Conservation (phyloP, 2,329 filamentous ascomycete species). For the Lachnellula arida region DNA sequence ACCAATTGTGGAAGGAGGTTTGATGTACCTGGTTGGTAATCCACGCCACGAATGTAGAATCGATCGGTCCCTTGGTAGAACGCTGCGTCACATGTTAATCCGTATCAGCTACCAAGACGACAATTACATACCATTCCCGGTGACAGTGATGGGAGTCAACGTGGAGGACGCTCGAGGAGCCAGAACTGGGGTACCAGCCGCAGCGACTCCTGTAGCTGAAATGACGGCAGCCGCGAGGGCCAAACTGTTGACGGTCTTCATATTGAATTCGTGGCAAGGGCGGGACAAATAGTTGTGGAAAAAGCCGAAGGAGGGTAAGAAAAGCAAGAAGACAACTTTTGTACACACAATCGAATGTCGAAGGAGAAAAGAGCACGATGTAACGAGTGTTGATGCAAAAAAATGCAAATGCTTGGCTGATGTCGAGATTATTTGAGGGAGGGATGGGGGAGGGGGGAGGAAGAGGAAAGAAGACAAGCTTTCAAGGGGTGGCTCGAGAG, state of each 20-base stretch:
- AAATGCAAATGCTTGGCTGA: too few species aligned
- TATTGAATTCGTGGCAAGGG: not conserved
- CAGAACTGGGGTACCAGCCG: constrained; percentile 17
- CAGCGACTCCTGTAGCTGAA: constrained; percentile 6
- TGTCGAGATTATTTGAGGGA: too few species aligned
- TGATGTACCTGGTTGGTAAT: constrained; percentile 53
- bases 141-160: constrained; percentile 22
- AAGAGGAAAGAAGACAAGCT: too few species aligned
- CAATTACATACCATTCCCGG: constrained; percentile 24
- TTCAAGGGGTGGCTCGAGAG: too few species aligned
- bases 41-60: constrained; percentile 58
- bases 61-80: constrained; percentile 30
- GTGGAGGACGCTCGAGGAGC: constrained; percentile 20
- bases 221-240: constrained; percentile 2
- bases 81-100: constrained; percentile 15
- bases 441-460: too few species aligned
- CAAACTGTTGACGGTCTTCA: constrained; percentile 5
- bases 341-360: too few species aligned
- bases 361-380: not conserved
- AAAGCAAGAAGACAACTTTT: not conserved
- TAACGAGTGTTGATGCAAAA: not conserved
- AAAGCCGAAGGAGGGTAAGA: not conserved
- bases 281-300: not conserved
- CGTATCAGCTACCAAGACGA: not conserved
- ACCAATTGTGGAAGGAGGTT: too few species aligned